These are phyloP conservation scores for Paxillus rubicundulus DNA, from an alignment of 768 basidiomycete species.

Conservation along the genomic window DNA sequence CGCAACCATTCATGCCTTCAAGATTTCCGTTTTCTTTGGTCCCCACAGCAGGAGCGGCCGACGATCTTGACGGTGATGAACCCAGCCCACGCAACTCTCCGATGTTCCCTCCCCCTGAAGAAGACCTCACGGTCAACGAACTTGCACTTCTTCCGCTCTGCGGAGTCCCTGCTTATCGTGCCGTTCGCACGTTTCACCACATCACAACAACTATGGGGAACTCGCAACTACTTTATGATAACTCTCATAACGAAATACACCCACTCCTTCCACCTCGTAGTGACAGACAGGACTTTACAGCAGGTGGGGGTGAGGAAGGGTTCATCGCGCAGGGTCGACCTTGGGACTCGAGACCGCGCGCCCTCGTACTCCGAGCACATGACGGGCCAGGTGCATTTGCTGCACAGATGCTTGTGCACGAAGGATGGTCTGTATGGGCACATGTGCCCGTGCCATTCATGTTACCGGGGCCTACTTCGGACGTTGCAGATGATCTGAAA, in stretches of 20 bases:
- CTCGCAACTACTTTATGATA: conserved; percentile 22
- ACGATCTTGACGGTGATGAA: conserved; percentile 7
- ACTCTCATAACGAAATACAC: conserved; percentile 27
- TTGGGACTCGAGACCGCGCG: conserved; percentile 32
- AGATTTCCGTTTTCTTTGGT: conserved; percentile 22
- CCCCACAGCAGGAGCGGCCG: conserved; percentile 8
- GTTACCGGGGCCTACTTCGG: conserved; percentile 35
- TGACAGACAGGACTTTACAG: conserved; percentile 25
- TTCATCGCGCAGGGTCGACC: background rate
- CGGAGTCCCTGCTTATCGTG: conserved; percentile 80
- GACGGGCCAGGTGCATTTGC: conserved; percentile 75
- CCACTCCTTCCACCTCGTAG: conserved; percentile 25
- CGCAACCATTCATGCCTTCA: conserved; percentile 51
- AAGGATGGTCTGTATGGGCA: conserved; percentile 74
- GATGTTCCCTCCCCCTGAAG: conserved; percentile 6
- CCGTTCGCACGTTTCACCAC: conserved; percentile 62
- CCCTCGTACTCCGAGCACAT: conserved; percentile 71
- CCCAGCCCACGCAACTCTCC: conserved; percentile 10
- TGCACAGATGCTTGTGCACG: conserved; percentile 68
- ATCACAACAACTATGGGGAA: conserved; percentile 27
- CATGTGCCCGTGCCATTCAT: conserved; percentile 48
- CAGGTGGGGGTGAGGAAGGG: conserved; percentile 24
- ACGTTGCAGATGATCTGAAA: conserved; percentile 30
- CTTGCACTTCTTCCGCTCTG: conserved; percentile 77
- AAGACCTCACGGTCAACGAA: conserved; percentile 56